These are phyloP conservation scores for Picea sitchensis DNA, from an alignment of 75 land plant genomes.

Conservation along the genomic window DNA sequence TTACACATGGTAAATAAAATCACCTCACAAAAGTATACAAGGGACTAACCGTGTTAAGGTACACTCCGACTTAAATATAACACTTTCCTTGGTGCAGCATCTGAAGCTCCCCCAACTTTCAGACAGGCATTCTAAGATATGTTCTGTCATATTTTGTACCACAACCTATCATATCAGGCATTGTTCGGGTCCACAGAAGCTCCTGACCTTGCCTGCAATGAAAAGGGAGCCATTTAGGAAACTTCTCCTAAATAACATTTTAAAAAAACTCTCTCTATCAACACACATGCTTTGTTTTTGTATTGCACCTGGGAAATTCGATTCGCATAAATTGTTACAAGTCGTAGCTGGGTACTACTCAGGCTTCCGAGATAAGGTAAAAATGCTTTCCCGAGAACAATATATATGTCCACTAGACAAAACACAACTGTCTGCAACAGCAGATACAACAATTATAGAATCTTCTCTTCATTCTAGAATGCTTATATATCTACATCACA, in stretches of 20 bases:
- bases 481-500: not conserved
- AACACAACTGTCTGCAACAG: conserved; percentile 88
- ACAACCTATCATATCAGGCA: conserved; percentile 10
- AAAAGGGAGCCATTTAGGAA: not conserved
- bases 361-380: conserved; percentile 88
- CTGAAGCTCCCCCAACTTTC: conserved; percentile 11
- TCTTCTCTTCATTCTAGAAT: not conserved
- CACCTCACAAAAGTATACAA: conserved; percentile 13
- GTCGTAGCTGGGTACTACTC: conserved; percentile 85
- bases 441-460: not conserved
- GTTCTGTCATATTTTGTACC: not conserved
- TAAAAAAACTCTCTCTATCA: not conserved
- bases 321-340: conserved; percentile 97
- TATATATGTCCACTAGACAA: conserved; percentile 94
- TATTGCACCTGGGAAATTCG: conserved; percentile 72
- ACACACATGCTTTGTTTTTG: not conserved
- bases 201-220: conserved; percentile 52
- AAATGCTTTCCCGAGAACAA: conserved; percentile 95
- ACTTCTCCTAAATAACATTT: not conserved
- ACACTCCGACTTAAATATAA: conserved; percentile 4
- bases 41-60: conserved; percentile 9
- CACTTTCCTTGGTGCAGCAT: not conserved
- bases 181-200: conserved; percentile 42
- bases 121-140: conserved; percentile 5
- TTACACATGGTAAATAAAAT: conserved; percentile 3